These are phyloP conservation scores for Coniochaeta ligniaria DNA, from an alignment of 2,329 filamentous ascomycete species.

Conservation along the genomic window DNA sequence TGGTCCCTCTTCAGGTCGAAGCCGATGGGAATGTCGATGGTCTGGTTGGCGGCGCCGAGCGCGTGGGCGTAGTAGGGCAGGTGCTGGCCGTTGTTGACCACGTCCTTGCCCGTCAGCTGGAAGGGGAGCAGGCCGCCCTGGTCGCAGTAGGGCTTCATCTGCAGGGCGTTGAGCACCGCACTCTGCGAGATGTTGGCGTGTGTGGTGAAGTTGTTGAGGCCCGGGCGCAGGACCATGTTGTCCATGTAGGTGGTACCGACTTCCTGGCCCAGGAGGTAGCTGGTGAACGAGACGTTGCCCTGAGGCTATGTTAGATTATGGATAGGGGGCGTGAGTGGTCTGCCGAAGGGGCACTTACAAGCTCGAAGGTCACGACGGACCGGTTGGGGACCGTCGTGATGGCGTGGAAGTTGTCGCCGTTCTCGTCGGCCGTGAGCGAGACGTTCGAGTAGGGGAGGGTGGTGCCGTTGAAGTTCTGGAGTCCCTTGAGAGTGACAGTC, in stretches of 20 bases:
- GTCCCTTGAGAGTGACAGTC: conserved; percentile 37
- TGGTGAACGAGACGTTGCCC: conserved; percentile 58
- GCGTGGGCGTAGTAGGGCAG: conserved; percentile 51
- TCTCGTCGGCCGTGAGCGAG: conserved; percentile 25
- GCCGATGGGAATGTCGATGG: conserved; percentile 44
- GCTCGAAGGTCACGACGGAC: conserved; percentile 55
- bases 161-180: conserved; percentile 36
- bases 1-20: conserved; percentile 29
- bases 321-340: neutral
- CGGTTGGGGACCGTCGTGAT: conserved; percentile 55
- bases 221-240: conserved; percentile 51
- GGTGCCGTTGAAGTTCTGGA: conserved; percentile 50
- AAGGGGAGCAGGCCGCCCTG: conserved; percentile 45
- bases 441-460: conserved; percentile 43
- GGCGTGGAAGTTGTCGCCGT: conserved; percentile 55
- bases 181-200: conserved; percentile 45
- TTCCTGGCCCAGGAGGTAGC: conserved; percentile 40
- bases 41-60: conserved; percentile 42
- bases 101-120: conserved; percentile 43
- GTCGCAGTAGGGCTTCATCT: conserved; percentile 40
- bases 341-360: conserved; percentile 41
- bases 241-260: conserved; percentile 52
- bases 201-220: conserved; percentile 54
- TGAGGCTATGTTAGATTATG: conserved; percentile 16
- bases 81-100: conserved; percentile 41